These are phyloP conservation scores for Biscutella laevigata DNA, from an alignment of 441 rosid genomes.

Conservation along the genomic window DNA sequence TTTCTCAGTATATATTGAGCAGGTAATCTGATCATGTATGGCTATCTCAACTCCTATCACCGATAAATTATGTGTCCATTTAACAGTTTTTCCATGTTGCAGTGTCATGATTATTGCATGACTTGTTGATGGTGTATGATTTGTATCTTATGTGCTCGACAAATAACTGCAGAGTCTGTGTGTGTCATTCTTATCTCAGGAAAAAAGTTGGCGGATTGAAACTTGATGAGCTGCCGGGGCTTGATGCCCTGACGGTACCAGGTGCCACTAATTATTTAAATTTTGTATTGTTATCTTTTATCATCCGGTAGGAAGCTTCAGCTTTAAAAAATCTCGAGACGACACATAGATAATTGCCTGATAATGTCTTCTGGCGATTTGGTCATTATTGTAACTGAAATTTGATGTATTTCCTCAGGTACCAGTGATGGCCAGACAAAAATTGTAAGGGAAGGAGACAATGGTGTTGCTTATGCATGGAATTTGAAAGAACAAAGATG, in stretches of 20 bases:
- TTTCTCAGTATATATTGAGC: conserved; percentile 72
- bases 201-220: conserved; percentile 91
- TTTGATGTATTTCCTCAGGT: conserved; percentile 44
- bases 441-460: conserved; percentile 92
- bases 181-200: conserved; percentile 36
- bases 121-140: background rate
- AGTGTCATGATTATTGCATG: background rate
- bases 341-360: background rate
- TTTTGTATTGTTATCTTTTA: conserved; percentile 3
- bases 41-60: background rate
- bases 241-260: conserved; percentile 76
- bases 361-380: background rate
- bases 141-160: background rate
- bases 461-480: conserved; percentile 97
- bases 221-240: conserved; percentile 85
- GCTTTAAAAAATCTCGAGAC: background rate
- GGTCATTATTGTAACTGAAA: too few relatives aligned
- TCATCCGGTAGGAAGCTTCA: background rate
- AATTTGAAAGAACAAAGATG: conserved; percentile 72
- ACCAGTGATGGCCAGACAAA: conserved; percentile 88
- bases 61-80: background rate
- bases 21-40: conserved; percentile 38
- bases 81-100: background rate
- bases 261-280: conserved; percentile 38
- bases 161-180: background rate